These are phyloP conservation scores for Pseudozyma pruni DNA, from an alignment of 1,284 basidiomycete species.

Conservation along the genomic window DNA sequence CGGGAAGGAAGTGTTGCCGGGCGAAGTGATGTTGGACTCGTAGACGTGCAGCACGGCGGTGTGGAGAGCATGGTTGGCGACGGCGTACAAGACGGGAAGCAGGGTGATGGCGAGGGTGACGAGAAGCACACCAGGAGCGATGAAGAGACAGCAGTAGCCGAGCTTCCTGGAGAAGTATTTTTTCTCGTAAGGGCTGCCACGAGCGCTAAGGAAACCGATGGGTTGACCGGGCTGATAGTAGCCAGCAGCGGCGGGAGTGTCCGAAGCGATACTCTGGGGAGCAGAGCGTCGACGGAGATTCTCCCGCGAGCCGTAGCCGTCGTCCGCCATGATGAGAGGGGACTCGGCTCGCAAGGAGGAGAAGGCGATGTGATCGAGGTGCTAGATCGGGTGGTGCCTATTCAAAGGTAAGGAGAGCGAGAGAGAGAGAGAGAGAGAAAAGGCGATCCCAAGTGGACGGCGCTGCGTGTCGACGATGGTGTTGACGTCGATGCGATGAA, in stretches of 20 bases:
- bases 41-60: conserved; percentile 64
- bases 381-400: too few species aligned
- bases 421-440: neutral
- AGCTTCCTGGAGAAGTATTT: conserved; percentile 64
- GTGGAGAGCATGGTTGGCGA: conserved; percentile 67
- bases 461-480: neutral
- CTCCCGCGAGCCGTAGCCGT: conserved; percentile 51
- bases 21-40: conserved; percentile 66
- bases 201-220: conserved; percentile 60
- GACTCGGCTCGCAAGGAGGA: conserved; percentile 33
- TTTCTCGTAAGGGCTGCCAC: conserved; percentile 65
- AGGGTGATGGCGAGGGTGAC: conserved; percentile 61
- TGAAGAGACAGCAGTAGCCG: conserved; percentile 57
- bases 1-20: conserved; percentile 64
- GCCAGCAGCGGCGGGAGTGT: conserved; percentile 31
- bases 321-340: conserved; percentile 42
- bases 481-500: neutral
- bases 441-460: neutral
- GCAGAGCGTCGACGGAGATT: conserved; percentile 47
- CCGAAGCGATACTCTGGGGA: conserved; percentile 35
- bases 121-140: conserved; percentile 57
- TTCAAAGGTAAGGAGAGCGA: too few species aligned
- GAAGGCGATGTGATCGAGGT: neutral
- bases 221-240: conserved; percentile 57
- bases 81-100: conserved; percentile 66